Evolutionary conservation across 2,329 filamentous ascomycete genomes (phyloP), one percentile per base, ranked within the genome.

Genomic region (Venturia pyrina): DNA sequence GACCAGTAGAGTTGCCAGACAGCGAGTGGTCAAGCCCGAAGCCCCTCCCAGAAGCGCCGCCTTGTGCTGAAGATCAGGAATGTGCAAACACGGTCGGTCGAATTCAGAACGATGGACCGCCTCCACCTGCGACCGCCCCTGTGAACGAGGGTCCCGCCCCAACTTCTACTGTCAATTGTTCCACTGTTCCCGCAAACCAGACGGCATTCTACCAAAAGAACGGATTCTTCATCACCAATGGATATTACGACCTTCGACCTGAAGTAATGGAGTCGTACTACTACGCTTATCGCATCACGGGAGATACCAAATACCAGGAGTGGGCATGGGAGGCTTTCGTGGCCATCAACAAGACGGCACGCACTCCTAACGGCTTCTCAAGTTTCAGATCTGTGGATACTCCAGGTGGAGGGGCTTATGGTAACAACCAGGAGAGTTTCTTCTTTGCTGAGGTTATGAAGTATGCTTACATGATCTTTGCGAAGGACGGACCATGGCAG

Each of bases 371-470:
- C 28, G 91, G 89, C 8, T 96, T 86, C 76, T 83, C 84, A 15
- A 81, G 83, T 40, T 78, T 96, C 65, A 74, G 71, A 0, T 76
- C 96, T 73, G 89, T 96, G 59, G 90, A 89, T 70, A 77, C 76
- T 3, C 70, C 72, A 3, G 80, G 79, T 40, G 90, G 89, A 11
- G 89, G 89, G 0, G 75, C 77, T 0, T 85, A 83, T 67, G 75
- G 76, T 53, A 85, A 96, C 74, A 87, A 88, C 74, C 89, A 93
- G 81, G 90, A 96, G 78, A 93, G 89, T 71, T 96, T 95, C 78
- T 87, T 89, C 80, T 91, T 96, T 75, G 91, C 91, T 0, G 91
- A 96, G 79, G 89, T 92, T 68, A 74, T 96, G 75, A 96, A 96
- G 81, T 96, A 96, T 75, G 80, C 83, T 66, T 96, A 90, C 77